Conservation (phyloP, 1,284 basidiomycete species). For the Pulveroboletus sp. region DNA sequence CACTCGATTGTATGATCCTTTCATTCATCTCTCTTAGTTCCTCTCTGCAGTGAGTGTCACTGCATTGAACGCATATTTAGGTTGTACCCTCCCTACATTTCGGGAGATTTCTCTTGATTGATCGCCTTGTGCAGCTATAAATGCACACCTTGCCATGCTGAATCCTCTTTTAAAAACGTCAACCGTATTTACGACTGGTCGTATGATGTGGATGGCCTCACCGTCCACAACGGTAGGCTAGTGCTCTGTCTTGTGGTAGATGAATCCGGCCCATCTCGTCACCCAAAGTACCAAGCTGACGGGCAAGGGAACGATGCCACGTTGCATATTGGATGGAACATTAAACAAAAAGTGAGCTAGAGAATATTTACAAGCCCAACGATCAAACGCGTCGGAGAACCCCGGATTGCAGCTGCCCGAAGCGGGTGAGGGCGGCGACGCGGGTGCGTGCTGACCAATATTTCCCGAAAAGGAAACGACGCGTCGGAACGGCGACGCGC, state of each 20-base stretch:
- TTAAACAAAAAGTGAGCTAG: no score
- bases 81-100: background rate
- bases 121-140: background rate
- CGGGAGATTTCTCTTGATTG: background rate
- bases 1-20: background rate
- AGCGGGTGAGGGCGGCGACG: no score
- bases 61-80: background rate
- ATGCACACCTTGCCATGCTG: background rate
- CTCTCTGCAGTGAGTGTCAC: background rate
- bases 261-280: slow-evolving; percentile 27
- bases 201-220: slow-evolving; percentile 23
- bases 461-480: no score
- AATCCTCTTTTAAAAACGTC: background rate
- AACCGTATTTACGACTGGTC: slow-evolving; percentile 14
- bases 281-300: slow-evolving; percentile 17
- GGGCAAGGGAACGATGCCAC: no score
- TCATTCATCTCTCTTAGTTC: background rate
- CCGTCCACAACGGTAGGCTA: slow-evolving; percentile 28
- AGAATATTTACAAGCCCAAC: no score
- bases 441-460: no score
- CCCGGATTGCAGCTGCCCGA: no score
- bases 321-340: no score
- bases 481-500: no score
- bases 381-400: no score
- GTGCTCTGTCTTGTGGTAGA: slow-evolving; percentile 27